Percentiles rank a stretch among this genome's conserved stretches.
Conservation (phyloP, 139 green algal species). For the Asterochloris erici region DNA sequence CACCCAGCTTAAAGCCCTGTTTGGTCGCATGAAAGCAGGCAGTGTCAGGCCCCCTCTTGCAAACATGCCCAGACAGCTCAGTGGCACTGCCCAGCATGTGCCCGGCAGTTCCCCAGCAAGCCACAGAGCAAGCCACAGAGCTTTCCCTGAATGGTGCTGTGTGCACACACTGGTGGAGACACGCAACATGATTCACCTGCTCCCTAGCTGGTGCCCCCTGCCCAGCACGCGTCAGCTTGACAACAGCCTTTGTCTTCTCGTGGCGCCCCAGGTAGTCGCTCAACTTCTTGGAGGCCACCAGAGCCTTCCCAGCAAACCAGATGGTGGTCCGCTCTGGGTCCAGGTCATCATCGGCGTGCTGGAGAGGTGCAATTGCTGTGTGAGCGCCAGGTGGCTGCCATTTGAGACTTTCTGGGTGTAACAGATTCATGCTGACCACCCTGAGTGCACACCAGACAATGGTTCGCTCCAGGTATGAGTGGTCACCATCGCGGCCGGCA, state of each 20-base stretch:
- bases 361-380: neutral
- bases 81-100: neutral
- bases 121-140: neutral
- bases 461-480: neutral
- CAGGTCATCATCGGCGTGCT: slow-evolving; percentile 62
- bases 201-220: slow-evolving; percentile 57
- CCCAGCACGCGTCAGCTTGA: slow-evolving; percentile 76
- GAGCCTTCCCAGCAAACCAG: slow-evolving; percentile 82
- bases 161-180: neutral
- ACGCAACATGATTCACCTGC: slow-evolving; percentile 21
- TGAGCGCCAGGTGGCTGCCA: no score
- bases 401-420: no score
- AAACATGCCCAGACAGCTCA: neutral
- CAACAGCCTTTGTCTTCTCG: slow-evolving; percentile 73
- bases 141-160: neutral
- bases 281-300: slow-evolving; percentile 71
- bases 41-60: no score
- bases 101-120: neutral
- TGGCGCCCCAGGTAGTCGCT: slow-evolving; percentile 66
- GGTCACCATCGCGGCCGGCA: neutral
- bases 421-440: neutral
- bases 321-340: slow-evolving; percentile 52
- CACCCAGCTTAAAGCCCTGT: no score
- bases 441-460: neutral
- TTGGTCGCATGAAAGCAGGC: no score